Evolutionary conservation across 352 stramenopile species (phyloP).

Genomic region (Thalassiosira hispida): DNA sequence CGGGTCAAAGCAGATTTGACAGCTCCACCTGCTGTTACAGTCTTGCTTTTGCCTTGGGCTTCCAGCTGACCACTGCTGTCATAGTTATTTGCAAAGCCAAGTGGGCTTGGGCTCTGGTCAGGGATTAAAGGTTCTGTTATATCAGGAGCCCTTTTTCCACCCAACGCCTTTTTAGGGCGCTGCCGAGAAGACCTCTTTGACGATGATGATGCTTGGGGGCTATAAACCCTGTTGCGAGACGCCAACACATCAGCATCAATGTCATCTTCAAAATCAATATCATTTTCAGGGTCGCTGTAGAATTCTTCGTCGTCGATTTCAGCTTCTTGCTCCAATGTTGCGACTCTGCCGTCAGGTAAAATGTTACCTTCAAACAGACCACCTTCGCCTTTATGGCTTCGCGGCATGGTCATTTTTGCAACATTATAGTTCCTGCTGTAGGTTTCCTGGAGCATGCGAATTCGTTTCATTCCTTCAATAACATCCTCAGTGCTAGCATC

Average conservation of each 20-base stretch:
- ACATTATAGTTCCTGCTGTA: slow-evolving; percentile 80
- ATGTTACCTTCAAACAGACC: slow-evolving; percentile 57
- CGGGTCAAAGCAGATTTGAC: slow-evolving; percentile 85
- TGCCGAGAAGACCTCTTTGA: slow-evolving; percentile 39
- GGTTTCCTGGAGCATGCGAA: slow-evolving; percentile 77
- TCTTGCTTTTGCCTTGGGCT: slow-evolving; percentile 62
- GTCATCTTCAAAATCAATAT: slow-evolving; percentile 79
- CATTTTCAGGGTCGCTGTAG: slow-evolving; percentile 67
- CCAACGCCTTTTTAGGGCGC: slow-evolving; percentile 42
- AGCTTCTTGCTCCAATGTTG: slow-evolving; percentile 62
- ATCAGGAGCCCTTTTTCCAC: slow-evolving; percentile 25
- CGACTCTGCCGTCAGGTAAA: slow-evolving; percentile 55
- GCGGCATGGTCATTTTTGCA: slow-evolving; percentile 70
- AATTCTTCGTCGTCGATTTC: slow-evolving; percentile 80
- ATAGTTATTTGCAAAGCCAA: slow-evolving; percentile 47
- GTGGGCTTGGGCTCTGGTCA: slow-evolving; percentile 28
- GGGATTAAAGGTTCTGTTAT: slow-evolving; percentile 9
- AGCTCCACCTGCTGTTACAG: slow-evolving; percentile 76
- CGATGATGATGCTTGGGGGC: slow-evolving; percentile 30
- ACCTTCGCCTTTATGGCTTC: slow-evolving; percentile 46
- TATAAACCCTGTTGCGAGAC: slow-evolving; percentile 66
- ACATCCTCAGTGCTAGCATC: slow-evolving; percentile 79
- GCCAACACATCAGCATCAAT: slow-evolving; percentile 84
- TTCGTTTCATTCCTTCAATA: slow-evolving; percentile 61
- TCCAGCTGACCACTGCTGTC: slow-evolving; percentile 42